These are phyloP conservation scores for Trichoderma sp. DNA, from an alignment of 2,329 filamentous ascomycete genomes.

Conservation along the genomic window DNA sequence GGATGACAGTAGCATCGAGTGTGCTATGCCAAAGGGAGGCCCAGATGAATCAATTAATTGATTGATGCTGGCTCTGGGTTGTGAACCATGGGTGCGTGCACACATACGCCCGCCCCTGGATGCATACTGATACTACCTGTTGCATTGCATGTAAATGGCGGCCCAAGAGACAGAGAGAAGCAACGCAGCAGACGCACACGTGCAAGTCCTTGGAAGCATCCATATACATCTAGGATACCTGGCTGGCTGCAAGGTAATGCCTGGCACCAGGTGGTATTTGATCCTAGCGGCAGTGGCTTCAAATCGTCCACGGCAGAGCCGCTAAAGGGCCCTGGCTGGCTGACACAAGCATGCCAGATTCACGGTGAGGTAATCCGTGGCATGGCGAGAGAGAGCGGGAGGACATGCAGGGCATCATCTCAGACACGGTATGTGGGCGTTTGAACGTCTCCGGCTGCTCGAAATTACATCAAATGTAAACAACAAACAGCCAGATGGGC, in stretches of 20 bases:
- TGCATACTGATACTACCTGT: neutral
- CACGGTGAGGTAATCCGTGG: neutral
- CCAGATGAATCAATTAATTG: neutral
- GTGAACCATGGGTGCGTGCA: conserved; percentile 14
- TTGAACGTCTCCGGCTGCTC: neutral
- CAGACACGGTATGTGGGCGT: neutral
- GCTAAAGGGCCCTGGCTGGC: neutral
- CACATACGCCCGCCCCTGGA: neutral
- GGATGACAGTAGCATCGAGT: neutral
- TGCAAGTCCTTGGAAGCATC: neutral
- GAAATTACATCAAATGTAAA: neutral
- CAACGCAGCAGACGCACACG: neutral
- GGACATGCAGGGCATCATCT: neutral
- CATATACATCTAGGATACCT: neutral
- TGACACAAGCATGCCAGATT: neutral
- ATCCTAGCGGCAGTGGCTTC: neutral
- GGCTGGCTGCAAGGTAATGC: neutral
- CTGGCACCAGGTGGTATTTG: neutral
- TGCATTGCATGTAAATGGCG: neutral
- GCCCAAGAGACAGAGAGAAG: neutral
- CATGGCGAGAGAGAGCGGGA: neutral
- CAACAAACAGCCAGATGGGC: neutral
- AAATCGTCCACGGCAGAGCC: neutral
- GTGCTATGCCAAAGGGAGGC: neutral
- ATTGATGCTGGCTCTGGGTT: neutral